A percentile compares a stretch with the other conserved stretches of the same genome.
Conservation (phyloP, 805 yeast species). For the Saccharomycopsis vini region DNA sequence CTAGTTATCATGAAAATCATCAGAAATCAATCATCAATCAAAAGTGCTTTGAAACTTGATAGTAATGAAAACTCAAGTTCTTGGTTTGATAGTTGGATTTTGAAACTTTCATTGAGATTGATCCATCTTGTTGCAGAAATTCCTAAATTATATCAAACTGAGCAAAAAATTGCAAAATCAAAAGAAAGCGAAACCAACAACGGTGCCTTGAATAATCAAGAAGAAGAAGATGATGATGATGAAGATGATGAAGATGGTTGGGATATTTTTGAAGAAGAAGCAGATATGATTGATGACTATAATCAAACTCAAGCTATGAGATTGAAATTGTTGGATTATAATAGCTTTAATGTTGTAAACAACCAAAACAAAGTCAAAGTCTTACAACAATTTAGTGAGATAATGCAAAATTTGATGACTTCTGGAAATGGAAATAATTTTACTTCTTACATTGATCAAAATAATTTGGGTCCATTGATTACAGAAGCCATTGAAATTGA, state of each 20-base stretch:
- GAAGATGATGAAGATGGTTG: slow-evolving; percentile 5
- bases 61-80: not conserved
- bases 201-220: not conserved
- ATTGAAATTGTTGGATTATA: slow-evolving; percentile 7
- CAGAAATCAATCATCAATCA: slow-evolving; percentile 1
- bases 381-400: not conserved
- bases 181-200: not conserved
- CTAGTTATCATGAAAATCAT: slow-evolving; percentile 7
- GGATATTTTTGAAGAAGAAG: slow-evolving; percentile 9
- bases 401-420: not conserved
- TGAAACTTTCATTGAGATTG: slow-evolving; percentile 11
- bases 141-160: slow-evolving; percentile 4
- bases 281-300: slow-evolving; percentile 4
- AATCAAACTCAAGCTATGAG: slow-evolving; percentile 10
- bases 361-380: not conserved
- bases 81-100: slow-evolving; percentile 4
- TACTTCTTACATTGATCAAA: not conserved
- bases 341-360: not conserved
- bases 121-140: slow-evolving; percentile 2
- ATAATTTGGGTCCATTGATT: slow-evolving; percentile 1
- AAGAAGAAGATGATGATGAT: slow-evolving; percentile 6
- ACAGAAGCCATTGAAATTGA: slow-evolving; percentile 2
- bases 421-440: not conserved
- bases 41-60: not conserved
- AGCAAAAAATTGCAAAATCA: not conserved